Percentiles rank a stretch among this genome's conserved stretches.
Conservation (phyloP, 345 rosid species). For the Lepidium didymum region DNA sequence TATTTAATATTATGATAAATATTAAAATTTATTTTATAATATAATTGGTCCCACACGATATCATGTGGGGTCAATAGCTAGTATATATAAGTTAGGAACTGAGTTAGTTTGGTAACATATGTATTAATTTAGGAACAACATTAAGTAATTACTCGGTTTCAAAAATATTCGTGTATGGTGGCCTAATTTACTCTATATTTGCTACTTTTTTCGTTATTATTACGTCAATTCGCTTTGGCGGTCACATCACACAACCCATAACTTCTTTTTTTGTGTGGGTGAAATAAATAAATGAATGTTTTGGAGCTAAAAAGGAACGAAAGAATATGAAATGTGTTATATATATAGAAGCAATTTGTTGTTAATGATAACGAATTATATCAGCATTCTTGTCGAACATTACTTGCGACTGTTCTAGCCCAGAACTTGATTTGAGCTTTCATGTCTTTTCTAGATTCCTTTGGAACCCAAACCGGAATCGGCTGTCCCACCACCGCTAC, state of each 20-base stretch:
- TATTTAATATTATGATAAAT: too few relatives aligned
- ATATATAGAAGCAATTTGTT: conserved; percentile 1
- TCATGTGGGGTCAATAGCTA: too few relatives aligned
- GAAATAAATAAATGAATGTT: neutral
- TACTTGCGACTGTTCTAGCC: conserved; percentile 71
- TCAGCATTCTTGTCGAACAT: conserved; percentile 48
- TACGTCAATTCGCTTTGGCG: neutral
- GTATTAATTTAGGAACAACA: too few relatives aligned
- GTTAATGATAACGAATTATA: neutral
- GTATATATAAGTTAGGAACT: too few relatives aligned
- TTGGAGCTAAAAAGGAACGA: neutral
- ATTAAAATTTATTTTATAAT: too few relatives aligned
- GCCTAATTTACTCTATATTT: too few relatives aligned
- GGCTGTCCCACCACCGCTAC: conserved; percentile 36
- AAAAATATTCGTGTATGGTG: too few relatives aligned
- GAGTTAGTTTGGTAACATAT: too few relatives aligned
- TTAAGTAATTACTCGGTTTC: too few relatives aligned
- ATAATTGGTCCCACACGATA: too few relatives aligned
- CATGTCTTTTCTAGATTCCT: conserved; percentile 42
- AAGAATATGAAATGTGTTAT: conserved; percentile 12
- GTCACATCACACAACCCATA: neutral
- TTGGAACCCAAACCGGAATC: conserved; percentile 36
- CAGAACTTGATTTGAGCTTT: conserved; percentile 64
- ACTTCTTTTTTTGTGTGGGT: neutral
- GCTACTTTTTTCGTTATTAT: too few relatives aligned